A percentile compares a stretch with the other conserved stretches of the same genome.
Conservation (phyloP, 225 moss, liverwort and hornwort species). For the Sphagnum contortum region DNA sequence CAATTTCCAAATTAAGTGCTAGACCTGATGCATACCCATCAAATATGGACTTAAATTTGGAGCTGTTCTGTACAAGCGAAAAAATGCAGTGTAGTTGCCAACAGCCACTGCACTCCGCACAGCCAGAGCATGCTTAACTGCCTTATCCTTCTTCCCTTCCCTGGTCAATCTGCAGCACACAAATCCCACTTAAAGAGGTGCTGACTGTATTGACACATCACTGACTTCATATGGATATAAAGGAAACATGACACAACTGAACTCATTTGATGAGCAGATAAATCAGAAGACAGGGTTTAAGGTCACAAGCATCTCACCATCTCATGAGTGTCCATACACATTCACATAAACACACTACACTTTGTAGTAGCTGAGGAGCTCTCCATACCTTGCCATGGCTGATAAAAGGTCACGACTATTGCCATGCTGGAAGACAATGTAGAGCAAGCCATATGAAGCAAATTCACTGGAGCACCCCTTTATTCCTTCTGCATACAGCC, state of each 20-base stretch:
- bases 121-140: conserved; percentile 70
- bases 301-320: too few species aligned
- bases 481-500: conserved; percentile 84
- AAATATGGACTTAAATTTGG: conserved; percentile 83
- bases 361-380: too few species aligned
- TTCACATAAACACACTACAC: too few species aligned
- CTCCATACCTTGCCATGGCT: conserved; percentile 62
- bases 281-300: too few species aligned
- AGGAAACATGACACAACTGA: too few species aligned
- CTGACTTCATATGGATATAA: too few species aligned
- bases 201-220: too few species aligned
- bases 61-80: conserved; percentile 87
- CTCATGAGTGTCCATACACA: too few species aligned
- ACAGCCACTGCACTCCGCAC: conserved; percentile 79
- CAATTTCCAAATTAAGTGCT: too few species aligned
- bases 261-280: too few species aligned
- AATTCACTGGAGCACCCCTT: conserved; percentile 81
- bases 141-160: conserved; percentile 39
- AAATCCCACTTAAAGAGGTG: background rate
- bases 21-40: conserved; percentile 45
- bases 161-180: conserved; percentile 10
- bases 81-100: conserved; percentile 91
- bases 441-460: conserved; percentile 77
- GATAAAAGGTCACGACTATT: conserved; percentile 79
- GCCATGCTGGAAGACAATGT: conserved; percentile 82